Conservation (phyloP, 208 protist species). For the Trypanosoma grayi region DNA sequence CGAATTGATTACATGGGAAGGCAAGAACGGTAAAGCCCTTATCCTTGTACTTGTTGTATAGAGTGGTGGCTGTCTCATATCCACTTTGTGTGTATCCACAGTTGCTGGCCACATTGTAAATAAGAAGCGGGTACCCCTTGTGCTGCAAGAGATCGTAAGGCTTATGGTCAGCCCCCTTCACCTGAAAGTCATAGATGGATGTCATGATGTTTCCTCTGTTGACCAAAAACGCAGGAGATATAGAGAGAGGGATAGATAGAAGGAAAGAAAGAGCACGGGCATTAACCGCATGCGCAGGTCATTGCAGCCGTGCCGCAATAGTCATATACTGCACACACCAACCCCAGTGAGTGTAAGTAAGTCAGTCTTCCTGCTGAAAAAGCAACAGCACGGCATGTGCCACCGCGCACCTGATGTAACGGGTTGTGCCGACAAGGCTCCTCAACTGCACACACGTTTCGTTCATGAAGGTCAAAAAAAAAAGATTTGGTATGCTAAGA, state of each 20-base stretch:
- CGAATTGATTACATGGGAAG: conserved; percentile 94
- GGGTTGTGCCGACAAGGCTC: too few relatives aligned
- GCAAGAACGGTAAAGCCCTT: conserved; percentile 87
- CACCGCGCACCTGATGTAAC: too few relatives aligned
- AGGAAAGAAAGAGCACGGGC: not conserved
- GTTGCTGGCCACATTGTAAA: conserved; percentile 80
- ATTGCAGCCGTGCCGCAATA: too few relatives aligned
- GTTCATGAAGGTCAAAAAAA: conserved; percentile 3
- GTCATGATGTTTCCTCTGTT: conserved; percentile 8
- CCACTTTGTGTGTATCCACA: conserved; percentile 87
- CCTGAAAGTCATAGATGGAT: conserved; percentile 33
- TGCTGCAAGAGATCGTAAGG: conserved; percentile 35
- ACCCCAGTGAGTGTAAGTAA: not conserved
- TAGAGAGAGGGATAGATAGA: too few relatives aligned
- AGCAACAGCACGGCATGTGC: not conserved
- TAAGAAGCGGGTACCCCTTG: conserved; percentile 31
- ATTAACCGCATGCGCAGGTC: too few relatives aligned
- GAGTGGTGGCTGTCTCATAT: conserved; percentile 69
- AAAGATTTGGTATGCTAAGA: not conserved
- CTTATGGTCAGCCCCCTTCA: conserved; percentile 23
- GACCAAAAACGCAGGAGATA: not conserved
- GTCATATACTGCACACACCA: not conserved
- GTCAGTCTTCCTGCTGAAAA: not conserved
- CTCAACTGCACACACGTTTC: not conserved
- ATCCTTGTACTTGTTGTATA: conserved; percentile 88